Evolutionary conservation across 192 early-diverging fungal genomes (phyloP), one percentile per base, ranked within the genome.

Genomic region (Umbelopsis sp.): DNA sequence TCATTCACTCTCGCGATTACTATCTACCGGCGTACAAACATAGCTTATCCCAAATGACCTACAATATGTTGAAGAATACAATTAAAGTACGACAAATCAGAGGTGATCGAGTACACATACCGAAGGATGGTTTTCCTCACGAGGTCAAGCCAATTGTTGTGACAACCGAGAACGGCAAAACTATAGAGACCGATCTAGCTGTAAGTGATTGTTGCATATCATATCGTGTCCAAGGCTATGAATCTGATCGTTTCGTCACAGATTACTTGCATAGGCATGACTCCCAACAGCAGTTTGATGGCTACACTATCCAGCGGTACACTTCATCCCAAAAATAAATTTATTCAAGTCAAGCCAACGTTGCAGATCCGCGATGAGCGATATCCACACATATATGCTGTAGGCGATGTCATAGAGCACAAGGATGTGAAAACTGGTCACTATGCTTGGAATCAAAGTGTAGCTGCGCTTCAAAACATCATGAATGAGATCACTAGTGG

Each of bases 211-310:
- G 27, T 3, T 48, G 27, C 13, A 21, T 25, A 61, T 4, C 27
- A 18, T 13, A 16, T 25, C 4, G 0, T 33, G 18, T 6, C 35
- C 0, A 12, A 61, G 13, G 6, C 52, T 12, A 27, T 15, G 23
- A 3, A 61, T 35, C 27, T 61, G 30, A 25, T 16, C 9, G 35
- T 35, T 58, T 65, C 33, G n/a, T 46, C 84, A 8, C 83, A 93
- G 86, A 87, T 94, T 68, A 80, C 91, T 3, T 88, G 87, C 74
- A 92, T 87, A 52, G 93, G 93, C 25, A 89, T 90, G 74, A 84
- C 78, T 27, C 89, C 88, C 69, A 91, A 94, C 70, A 89, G 87
- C 12, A 86, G 72, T 52, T 67, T 90, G 53, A 73, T 92, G 46
- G 78, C 80, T 68, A 80, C 81, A 4, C 64, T 89, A 1, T 85